Evolutionary conservation across 83 land plant species (phyloP).

Genomic region (Picea abies): DNA sequence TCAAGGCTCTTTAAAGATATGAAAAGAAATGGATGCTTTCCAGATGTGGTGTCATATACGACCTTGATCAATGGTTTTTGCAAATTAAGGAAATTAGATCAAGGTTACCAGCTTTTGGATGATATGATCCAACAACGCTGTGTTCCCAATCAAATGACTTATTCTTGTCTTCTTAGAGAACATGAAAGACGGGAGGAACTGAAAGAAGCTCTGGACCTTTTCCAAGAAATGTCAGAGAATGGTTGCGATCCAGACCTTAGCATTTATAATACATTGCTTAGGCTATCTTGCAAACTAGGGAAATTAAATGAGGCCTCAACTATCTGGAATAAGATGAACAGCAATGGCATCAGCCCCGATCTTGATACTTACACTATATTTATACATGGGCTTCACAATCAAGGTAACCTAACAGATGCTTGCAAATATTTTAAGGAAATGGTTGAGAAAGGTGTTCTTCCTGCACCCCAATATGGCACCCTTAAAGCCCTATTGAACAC

Average conservation of each 20-base stretch:
- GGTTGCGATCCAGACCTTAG: slow-evolving; percentile 46
- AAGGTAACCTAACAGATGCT: slow-evolving; percentile 48
- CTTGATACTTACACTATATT: slow-evolving; percentile 48
- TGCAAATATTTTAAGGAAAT: slow-evolving; percentile 64
- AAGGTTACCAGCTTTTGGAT: slow-evolving; percentile 56
- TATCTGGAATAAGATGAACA: slow-evolving; percentile 57
- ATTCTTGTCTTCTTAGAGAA: slow-evolving; percentile 38
- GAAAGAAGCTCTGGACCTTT: slow-evolving; percentile 58
- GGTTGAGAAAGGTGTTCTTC: slow-evolving; percentile 54
- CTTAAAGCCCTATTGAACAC: slow-evolving; percentile 58
- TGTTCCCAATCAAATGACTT: slow-evolving; percentile 49
- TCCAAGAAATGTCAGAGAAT: slow-evolving; percentile 43
- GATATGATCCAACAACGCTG: slow-evolving; percentile 50
- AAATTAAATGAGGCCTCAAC: slow-evolving; percentile 39
- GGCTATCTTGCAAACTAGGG: slow-evolving; percentile 65
- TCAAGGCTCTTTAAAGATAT: slow-evolving; percentile 52
- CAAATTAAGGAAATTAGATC: slow-evolving; percentile 44
- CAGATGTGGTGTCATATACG: slow-evolving; percentile 64
- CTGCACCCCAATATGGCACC: slow-evolving; percentile 61
- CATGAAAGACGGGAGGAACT: slow-evolving; percentile 68
- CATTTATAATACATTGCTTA: slow-evolving; percentile 45
- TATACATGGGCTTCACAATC: slow-evolving; percentile 53
- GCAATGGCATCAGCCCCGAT: slow-evolving; percentile 39
- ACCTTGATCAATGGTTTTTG: slow-evolving; percentile 70
- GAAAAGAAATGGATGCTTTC: slow-evolving; percentile 43